Evolutionary conservation across 2,329 filamentous ascomycete genomes (phyloP).

Genomic region (Trichoderma pleuroti): DNA sequence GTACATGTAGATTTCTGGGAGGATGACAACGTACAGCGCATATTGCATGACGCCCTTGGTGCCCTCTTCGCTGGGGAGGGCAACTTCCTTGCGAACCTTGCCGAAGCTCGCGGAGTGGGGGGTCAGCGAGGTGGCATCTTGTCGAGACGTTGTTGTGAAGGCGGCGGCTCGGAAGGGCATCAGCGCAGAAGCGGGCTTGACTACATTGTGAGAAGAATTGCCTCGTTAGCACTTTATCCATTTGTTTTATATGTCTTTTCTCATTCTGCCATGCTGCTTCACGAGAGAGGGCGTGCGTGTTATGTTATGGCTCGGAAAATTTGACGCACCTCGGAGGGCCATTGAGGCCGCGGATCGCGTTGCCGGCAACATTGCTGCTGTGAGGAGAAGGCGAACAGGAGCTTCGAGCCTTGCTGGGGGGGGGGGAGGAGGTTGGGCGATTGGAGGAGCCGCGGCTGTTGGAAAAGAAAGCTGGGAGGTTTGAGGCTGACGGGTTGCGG

Average conservation of each 20-base stretch:
- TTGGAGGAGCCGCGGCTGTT: background rate
- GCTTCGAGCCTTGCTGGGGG: conserved; percentile 12
- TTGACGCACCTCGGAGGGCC: conserved; percentile 49
- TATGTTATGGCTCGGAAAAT: conserved; percentile 13
- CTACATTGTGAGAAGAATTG: conserved; percentile 37
- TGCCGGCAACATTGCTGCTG: conserved; percentile 44
- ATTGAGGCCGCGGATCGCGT: conserved; percentile 51
- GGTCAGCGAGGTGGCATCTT: conserved; percentile 57
- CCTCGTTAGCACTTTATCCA: background rate
- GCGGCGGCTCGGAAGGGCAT: conserved; percentile 62
- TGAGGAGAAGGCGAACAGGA: conserved; percentile 7
- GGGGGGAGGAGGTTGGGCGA: conserved; percentile 16
- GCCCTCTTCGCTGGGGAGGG: conserved; percentile 71
- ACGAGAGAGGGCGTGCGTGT: background rate
- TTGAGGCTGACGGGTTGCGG: conserved; percentile 27
- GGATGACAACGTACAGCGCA: conserved; percentile 81
- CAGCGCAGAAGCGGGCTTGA: conserved; percentile 61
- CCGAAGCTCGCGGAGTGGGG: conserved; percentile 53
- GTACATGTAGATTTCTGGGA: too few relatives aligned
- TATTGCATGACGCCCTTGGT: conserved; percentile 82
- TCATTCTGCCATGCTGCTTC: background rate
- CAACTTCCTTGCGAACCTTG: conserved; percentile 65
- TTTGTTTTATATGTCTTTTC: background rate
- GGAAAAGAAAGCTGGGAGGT: conserved; percentile 16
- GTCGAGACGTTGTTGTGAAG: conserved; percentile 62